These are phyloP conservation scores for Symbiodinium pilosum DNA, from an alignment of 73 alveolate genomes.

Conservation along the genomic window DNA sequence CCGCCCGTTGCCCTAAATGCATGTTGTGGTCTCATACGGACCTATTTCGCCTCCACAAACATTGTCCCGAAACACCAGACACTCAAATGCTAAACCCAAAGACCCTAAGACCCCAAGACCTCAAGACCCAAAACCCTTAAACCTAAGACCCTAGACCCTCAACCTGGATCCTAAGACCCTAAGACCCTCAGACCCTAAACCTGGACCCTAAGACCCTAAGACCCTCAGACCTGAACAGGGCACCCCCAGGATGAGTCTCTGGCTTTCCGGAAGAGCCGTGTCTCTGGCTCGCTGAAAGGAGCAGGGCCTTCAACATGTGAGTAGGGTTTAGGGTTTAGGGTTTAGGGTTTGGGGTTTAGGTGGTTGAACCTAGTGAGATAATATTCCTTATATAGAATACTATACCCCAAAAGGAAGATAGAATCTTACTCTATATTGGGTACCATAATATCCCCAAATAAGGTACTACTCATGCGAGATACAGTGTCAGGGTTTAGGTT, in stretches of 20 bases:
- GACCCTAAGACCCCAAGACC: background rate
- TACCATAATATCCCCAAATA: no score
- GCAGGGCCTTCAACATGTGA: slow-evolving; percentile 28
- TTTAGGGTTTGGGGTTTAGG: background rate
- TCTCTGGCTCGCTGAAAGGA: slow-evolving; percentile 89
- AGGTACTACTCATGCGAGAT: no score
- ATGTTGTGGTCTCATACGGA: no score
- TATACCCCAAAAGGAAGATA: no score
- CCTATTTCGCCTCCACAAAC: no score
- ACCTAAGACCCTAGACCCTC: background rate
- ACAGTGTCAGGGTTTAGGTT: no score
- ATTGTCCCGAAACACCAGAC: background rate
- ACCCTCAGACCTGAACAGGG: background rate
- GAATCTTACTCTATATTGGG: no score
- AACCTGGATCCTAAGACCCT: background rate
- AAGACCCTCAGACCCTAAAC: background rate
- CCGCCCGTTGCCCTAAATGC: background rate
- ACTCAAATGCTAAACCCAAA: background rate
- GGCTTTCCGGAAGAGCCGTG: slow-evolving; percentile 36
- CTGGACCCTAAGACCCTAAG: background rate
- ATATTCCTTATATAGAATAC: no score
- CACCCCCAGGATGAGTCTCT: no score
- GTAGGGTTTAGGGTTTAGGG: background rate
- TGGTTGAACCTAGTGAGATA: no score
- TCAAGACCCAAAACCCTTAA: background rate